Evolutionary conservation across 805 yeast genomes (phyloP).

Genomic region (Cyberlindnera xylosilytica): DNA sequence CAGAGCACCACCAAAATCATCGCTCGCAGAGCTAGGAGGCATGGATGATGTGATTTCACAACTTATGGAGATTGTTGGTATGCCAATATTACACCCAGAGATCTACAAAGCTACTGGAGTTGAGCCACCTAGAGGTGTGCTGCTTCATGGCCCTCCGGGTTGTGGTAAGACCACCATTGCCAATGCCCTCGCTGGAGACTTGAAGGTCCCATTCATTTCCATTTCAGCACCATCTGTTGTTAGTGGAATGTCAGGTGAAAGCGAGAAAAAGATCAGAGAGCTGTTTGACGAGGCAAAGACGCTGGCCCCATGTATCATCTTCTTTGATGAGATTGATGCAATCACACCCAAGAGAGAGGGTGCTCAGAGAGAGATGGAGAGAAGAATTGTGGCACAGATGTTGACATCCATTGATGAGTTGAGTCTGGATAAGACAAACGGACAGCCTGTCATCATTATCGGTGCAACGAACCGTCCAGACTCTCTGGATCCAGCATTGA

Average conservation of each 20-base stretch:
- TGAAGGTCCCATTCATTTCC: constrained; percentile 87
- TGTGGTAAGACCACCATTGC: constrained; percentile 98
- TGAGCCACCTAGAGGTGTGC: constrained; percentile 91
- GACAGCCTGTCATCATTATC: constrained; percentile 88
- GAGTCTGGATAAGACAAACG: constrained; percentile 81
- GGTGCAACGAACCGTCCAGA: constrained; percentile 99
- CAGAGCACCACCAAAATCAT: constrained; percentile 66
- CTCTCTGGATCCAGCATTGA: constrained; percentile 86
- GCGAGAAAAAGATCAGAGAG: constrained; percentile 91
- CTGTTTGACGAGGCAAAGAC: constrained; percentile 88
- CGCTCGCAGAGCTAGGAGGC: constrained; percentile 81
- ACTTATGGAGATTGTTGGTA: constrained; percentile 83
- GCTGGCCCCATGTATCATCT: constrained; percentile 88
- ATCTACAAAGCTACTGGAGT: constrained; percentile 84
- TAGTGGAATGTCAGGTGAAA: constrained; percentile 99
- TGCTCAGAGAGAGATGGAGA: constrained; percentile 97
- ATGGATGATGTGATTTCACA: constrained; percentile 82
- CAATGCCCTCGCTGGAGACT: constrained; percentile 91
- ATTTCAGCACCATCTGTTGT: constrained; percentile 95
- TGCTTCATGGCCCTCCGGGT: constrained; percentile 98
- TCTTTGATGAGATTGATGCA: constrained; percentile 96
- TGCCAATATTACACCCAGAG: constrained; percentile 93
- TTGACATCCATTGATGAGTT: constrained; percentile 93
- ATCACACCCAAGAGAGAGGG: constrained; percentile 98
- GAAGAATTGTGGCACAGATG: constrained; percentile 93